Evolutionary conservation across 225 moss, liverwort and hornwort species (phyloP).

Genomic region (Sphagnum tenellum): DNA sequence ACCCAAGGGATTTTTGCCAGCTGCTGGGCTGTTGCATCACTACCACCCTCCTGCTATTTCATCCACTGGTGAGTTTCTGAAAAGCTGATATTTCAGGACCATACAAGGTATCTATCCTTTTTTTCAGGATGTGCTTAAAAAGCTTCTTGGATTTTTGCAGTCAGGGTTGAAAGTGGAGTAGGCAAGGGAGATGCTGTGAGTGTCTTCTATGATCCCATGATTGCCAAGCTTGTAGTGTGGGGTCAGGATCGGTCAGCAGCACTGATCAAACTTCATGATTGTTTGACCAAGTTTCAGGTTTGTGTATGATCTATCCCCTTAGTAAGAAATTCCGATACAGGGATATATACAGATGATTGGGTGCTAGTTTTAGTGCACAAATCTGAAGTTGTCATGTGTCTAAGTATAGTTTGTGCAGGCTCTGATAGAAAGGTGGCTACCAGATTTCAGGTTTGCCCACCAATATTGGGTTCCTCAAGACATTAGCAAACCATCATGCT

Average conservation of each 20-base stretch:
- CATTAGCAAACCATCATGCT: slow-evolving; percentile 74
- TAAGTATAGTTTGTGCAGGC: no score
- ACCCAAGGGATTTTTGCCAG: slow-evolving; percentile 85
- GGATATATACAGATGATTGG: no score
- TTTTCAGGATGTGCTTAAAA: no score
- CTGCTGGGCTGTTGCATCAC: slow-evolving; percentile 81
- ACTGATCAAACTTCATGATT: slow-evolving; percentile 61
- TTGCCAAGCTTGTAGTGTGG: slow-evolving; percentile 98
- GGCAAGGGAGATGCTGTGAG: slow-evolving; percentile 81
- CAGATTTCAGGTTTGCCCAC: slow-evolving; percentile 92
- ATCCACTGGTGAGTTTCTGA: slow-evolving; percentile 37
- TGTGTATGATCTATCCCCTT: background rate
- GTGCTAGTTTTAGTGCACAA: background rate
- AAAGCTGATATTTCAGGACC: no score
- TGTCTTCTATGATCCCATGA: slow-evolving; percentile 98
- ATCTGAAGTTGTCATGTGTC: background rate
- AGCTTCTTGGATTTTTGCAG: slow-evolving; percentile 16
- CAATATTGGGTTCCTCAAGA: slow-evolving; percentile 80
- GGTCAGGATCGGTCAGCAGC: slow-evolving; percentile 82
- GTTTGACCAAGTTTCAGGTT: slow-evolving; percentile 84
- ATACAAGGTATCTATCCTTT: no score
- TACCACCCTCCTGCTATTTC: slow-evolving; percentile 65
- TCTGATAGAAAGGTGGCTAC: background rate
- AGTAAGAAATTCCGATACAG: no score
- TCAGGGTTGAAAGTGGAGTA: slow-evolving; percentile 95